Evolutionary conservation across 2,329 filamentous ascomycete species (phyloP).

Genomic region (Mariannaea elegans): DNA sequence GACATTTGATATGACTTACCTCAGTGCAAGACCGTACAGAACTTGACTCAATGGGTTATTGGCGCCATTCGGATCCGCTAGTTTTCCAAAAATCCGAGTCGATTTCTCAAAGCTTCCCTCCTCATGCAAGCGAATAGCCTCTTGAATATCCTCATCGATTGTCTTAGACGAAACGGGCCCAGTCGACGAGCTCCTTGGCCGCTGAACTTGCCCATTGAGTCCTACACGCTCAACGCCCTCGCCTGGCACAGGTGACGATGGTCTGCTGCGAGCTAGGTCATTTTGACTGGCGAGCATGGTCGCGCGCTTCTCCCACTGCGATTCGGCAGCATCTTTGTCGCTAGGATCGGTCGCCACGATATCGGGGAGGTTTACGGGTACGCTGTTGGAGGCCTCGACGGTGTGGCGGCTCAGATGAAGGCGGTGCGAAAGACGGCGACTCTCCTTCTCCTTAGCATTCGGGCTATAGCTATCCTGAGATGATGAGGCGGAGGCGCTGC

Average conservation of each 20-base stretch:
- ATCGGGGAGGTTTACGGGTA: conserved; percentile 82
- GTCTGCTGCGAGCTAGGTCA: conserved; percentile 56
- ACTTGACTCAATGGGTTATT: conserved; percentile 97
- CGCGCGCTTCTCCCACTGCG: conserved; percentile 90
- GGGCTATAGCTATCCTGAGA: conserved; percentile 46
- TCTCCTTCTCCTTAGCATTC: conserved; percentile 43
- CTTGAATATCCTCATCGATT: conserved; percentile 81
- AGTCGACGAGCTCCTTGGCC: conserved; percentile 30
- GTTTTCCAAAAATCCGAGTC: conserved; percentile 82
- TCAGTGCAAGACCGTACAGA: conserved; percentile 88
- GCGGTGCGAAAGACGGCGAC: conserved; percentile 71
- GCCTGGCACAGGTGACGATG: conserved; percentile 48
- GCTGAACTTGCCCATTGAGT: conserved; percentile 28
- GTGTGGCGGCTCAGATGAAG: conserved; percentile 71
- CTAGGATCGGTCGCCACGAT: conserved; percentile 63
- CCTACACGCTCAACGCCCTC: conserved; percentile 42
- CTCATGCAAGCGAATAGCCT: conserved; percentile 95
- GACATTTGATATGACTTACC: conserved; percentile 61
- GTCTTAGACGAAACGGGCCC: conserved; percentile 57
- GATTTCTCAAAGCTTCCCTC: conserved; percentile 79
- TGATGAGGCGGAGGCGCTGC: conserved; percentile 56
- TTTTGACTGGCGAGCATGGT: conserved; percentile 82
- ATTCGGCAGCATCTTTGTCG: conserved; percentile 63
- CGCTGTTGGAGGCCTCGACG: conserved; percentile 72
- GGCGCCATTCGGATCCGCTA: conserved; percentile 84